These are phyloP conservation scores for Suillus placidus DNA, from an alignment of 768 basidiomycete genomes.

Conservation along the genomic window DNA sequence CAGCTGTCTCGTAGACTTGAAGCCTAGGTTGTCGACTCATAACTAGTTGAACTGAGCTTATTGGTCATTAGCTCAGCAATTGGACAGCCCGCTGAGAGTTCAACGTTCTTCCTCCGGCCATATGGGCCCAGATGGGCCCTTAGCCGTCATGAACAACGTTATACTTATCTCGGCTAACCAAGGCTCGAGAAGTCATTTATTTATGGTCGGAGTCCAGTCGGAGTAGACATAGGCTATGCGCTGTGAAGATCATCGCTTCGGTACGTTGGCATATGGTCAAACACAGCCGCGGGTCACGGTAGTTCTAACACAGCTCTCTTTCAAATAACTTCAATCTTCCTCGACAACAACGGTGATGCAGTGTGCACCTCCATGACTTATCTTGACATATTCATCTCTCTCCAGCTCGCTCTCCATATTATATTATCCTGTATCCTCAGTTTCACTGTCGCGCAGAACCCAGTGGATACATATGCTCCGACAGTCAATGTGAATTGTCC, in stretches of 20 bases:
- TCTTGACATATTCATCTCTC: neutral
- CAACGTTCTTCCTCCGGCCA: too few species aligned
- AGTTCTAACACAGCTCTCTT: neutral
- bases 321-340: neutral
- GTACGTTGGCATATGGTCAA: neutral
- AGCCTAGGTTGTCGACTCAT: too few species aligned
- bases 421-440: neutral
- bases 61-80: too few species aligned
- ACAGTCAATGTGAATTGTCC: constrained; percentile 52
- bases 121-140: too few species aligned
- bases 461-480: constrained; percentile 57
- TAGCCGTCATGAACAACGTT: too few species aligned
- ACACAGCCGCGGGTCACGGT: neutral
- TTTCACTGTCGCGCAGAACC: constrained; percentile 22
- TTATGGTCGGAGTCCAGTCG: neutral
- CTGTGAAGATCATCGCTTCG: neutral
- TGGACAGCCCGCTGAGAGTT: too few species aligned
- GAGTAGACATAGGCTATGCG: neutral
- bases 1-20: too few species aligned
- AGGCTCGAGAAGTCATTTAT: neutral
- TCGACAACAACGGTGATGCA: neutral
- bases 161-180: too few species aligned
- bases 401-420: neutral
- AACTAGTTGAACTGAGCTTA: too few species aligned
- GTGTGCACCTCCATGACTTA: neutral